Conservation (phyloP, 1,284 basidiomycete genomes). For the Thelephora terrestris region DNA sequence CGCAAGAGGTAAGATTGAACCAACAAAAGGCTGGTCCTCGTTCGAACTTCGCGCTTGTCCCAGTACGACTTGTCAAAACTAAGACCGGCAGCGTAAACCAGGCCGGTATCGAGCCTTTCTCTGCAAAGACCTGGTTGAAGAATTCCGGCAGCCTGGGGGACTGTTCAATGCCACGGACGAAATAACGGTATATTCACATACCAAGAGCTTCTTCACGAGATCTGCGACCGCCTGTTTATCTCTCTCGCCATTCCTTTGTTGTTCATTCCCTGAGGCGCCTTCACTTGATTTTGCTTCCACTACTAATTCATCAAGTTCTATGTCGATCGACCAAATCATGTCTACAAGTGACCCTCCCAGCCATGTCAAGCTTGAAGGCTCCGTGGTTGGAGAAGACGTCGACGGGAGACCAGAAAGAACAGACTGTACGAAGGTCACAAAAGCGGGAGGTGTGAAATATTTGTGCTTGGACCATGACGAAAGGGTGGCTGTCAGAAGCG, state of each 20-base stretch:
- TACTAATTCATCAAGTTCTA: constrained; percentile 60
- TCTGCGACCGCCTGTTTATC: constrained; percentile 53
- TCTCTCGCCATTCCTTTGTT: constrained; percentile 41
- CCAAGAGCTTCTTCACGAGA: constrained; percentile 55
- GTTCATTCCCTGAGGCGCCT: constrained; percentile 28
- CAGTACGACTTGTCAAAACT: constrained; percentile 51
- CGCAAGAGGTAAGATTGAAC: constrained; percentile 20
- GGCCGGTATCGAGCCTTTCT: constrained; percentile 58
- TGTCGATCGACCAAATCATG: constrained; percentile 69
- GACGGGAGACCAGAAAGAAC: constrained; percentile 55
- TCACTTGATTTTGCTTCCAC: constrained; percentile 41
- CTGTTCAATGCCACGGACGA: constrained; percentile 1
- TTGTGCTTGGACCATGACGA: constrained; percentile 41
- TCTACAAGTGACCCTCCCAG: constrained; percentile 68
- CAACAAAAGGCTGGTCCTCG: constrained; percentile 70
- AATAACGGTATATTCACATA: constrained; percentile 27
- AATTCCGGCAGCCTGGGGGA: constrained; percentile 39
- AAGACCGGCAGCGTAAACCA: constrained; percentile 52
- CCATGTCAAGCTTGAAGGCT: constrained; percentile 28
- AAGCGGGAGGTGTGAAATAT: constrained; percentile 33
- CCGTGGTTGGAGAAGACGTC: constrained; percentile 41
- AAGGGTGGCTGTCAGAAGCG: constrained; percentile 49
- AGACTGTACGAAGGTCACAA: constrained; percentile 54
- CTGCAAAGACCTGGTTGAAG: constrained; percentile 51
- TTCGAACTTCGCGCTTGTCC: constrained; percentile 69